Evolutionary conservation across 2,329 filamentous ascomycete genomes (phyloP), one percentile per base, ranked within the genome.

Genomic region (Pyricularia grisea): DNA sequence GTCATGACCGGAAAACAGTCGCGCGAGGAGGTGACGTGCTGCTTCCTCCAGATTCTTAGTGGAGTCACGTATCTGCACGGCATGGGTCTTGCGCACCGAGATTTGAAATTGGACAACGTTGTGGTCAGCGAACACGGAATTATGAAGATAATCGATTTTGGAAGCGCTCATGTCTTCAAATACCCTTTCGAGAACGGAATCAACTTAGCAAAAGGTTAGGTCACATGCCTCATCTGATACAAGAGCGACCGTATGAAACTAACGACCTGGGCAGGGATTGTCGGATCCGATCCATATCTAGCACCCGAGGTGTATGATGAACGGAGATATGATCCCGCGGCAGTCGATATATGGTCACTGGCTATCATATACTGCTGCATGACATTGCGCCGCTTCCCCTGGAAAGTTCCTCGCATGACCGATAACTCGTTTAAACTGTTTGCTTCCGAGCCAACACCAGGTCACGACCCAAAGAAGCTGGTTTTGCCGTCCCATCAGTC

Each of bases 311-410:
- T 99, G 0, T 98, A 98, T 75, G 94, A 97, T 72, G 88, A 94
- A 71, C 89, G 91, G 72, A 94, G 93, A 76, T 99, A 99, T 77
- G 94, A 99, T 75, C 93, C 95, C 0, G 91, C 94, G 71, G 92
- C 93, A 7, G 92, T 94, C 0, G 95, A 99, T 80, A 93, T 99
- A 70, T 99, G 95, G 95, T 99, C 95, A 12, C 84, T 99, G 70
- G 95, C 94, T 23, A 99, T 99, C 74, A 98, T 99, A 69, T 99
- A 94, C 80, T 98, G 95, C 80, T 99, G 95, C 82, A 99, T 99
- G 95, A 95, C 93, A 5, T 83, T 99, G 61, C 87, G 95, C 27
- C 85, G 95, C 50, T 99, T 99, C 76, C 95, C 95, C 0, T 99
- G 95, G 95, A 99, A 99, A 81, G 89, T 96, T 50, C 95, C 95